Base-by-base conservation (phyloP, 768 basidiomycete genomes). In the Mycena rebaudengoi region DNA sequence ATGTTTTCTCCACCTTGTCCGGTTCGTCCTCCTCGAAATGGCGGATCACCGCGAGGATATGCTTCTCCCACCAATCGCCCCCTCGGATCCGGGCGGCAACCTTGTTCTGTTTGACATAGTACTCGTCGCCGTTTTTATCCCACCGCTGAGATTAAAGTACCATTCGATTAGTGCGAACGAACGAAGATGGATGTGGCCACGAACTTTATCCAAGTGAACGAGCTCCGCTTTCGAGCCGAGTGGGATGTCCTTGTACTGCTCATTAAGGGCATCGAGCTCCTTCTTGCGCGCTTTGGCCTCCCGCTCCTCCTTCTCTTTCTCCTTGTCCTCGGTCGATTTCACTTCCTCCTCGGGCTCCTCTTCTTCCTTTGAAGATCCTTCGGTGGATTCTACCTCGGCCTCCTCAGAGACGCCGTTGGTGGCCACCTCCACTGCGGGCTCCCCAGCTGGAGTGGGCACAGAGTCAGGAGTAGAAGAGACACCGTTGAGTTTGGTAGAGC, bases 121-220 rank as follows among this genome's bases (percentile, higher is more conserved):
- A 63, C 62, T 63, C 62, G 62, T 63, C 62, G 30, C 62, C 62
- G 30, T 63, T 63, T 32, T 51, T 56, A 41, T 63, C 62, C 62
- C 62, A 63, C 20, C 62, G 54, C 62, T 63, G 20, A n/a, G n/a
- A 14, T 10, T 16, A 7, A n/a, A 28, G 44, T n/a, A n/a, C 6
- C 4, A 8, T 40, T 61, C 33, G 53, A 41, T 2, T 10, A 30
- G n/a, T 13, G 33, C 26, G 26, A 12, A 25, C 18, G 16, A 20
- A 11, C 5, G 4, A 44, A 10, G 10, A 35, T 0, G 21, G 18
- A 28, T 4, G 18, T n/a, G n/a, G n/a, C n/a, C n/a, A 40, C 37
- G 16, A 14, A 62, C 61, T 41, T 63, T 63, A 18, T 63, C 62
- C 40, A 63, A 54, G 37, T 63, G 62, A n/a, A 63, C 54, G 54